Base-by-base conservation (phyloP, 306 rosid species). In the Pyrus bretschneideri region DNA sequence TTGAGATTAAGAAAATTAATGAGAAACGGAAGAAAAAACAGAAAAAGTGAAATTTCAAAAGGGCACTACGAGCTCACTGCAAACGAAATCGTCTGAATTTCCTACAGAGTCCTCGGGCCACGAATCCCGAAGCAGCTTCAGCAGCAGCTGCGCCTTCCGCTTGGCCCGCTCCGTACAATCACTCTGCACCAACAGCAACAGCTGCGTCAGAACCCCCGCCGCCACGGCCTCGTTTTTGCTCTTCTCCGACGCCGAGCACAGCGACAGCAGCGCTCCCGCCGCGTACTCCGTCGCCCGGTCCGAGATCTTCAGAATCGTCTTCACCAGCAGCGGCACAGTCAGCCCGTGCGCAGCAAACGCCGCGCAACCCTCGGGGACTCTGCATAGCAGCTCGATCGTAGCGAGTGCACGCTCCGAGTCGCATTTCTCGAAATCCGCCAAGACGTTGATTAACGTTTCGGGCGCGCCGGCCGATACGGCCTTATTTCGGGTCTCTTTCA, bases 121-220 rank as follows among this genome's bases (percentile, higher is more conserved):
- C 86, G 96, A 95, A 87, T 95, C 97, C 88, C 96, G 88, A 80
- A 95, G 96, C 79, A 90, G 97, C 92, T 95, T 95, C 73, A 95
- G 86, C 87, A 95, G 69, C 76, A 88, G 71, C 76, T 95, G 96
- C 52, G 98, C 96, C 87, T 95, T 95, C 79, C 97, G 83, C 89
- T 95, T 95, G 13, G 94, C 97, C 71, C 98, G 77, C 71, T 81
- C 97, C 67, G 96, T 92, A 81, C 98, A 95, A 62, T 92, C 98
- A 49, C 98, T 95, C 73, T 95, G 98, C 11, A 95, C 93, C 60
- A 95, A 71, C 63, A 95, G 79, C 38, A 95, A 73, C 69, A 95
- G 80, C 86, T 95, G 97, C 68, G 92, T 92, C 78, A 95, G 57
- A 42, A 92, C 88, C 3, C 97, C 97, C 21, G 91, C 97, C 73